Base-by-base conservation (phyloP, 768 basidiomycete species). In the Boletus huronensis region DNA sequence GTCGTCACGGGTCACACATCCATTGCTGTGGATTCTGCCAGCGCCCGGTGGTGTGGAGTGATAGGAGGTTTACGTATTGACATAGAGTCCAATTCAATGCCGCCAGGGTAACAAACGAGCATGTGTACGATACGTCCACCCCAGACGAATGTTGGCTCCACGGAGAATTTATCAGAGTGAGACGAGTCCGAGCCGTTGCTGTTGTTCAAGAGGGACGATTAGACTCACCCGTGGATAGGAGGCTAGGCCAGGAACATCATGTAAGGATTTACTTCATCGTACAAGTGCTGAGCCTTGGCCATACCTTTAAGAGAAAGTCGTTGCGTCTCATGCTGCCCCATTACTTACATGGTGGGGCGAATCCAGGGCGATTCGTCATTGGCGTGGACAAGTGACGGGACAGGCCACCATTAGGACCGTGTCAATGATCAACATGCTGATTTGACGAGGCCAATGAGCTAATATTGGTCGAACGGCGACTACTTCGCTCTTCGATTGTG, bases 1-100 rank as follows among this genome's bases (percentile, higher is more conserved):
- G 64, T 64, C 9, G 64, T 68, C 61, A 69, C 57, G 17, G 34
- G 50, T 68, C 56, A 70, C 62, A 7, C 29, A 17, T 44, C 32
- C 28, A 16, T 21, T 16, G 8, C 9, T 16, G 13, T 42, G 41
- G 38, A 41, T 16, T 16, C 23, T 25, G 3, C 11, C 10, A 34
- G n/a, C n/a, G n/a, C n/a, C n/a, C n/a, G n/a, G 26, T 34, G 32
- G 35, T 16, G 25, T n/a, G 42, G 40, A 40, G 13, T 2, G 23
- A 16, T 16, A 14, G 6, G 6, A 44, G 3, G 14, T 32, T 32
- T 46, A 48, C 47, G 13, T 21, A 23, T 16, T 10, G 44, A 31
- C 19, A 42, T 23, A 28, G 16, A 48, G 46, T 16, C 9, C 8
- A 17, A 23, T 16, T 47, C 45, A 32, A 34, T 10, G 14, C n/a